Conservation (phyloP, 1,284 basidiomycete species). For the Tilletia caries region DNA sequence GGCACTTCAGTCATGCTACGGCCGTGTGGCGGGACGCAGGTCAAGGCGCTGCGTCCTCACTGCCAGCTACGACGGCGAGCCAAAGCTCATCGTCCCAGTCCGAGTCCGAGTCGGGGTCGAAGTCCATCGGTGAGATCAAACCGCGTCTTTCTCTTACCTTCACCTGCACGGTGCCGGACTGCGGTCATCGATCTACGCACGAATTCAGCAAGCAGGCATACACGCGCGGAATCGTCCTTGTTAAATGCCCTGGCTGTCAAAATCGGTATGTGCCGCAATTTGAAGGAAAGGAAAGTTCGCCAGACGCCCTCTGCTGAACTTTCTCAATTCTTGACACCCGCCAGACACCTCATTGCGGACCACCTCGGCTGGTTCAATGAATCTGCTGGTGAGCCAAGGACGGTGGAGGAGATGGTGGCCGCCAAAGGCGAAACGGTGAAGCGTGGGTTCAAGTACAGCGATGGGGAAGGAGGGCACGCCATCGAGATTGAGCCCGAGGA, state of each 20-base stretch:
- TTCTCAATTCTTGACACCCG: background rate
- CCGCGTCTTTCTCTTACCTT: slow-evolving; percentile 45
- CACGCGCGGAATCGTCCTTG: slow-evolving; percentile 80
- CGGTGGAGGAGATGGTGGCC: slow-evolving; percentile 49
- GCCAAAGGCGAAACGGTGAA: slow-evolving; percentile 44
- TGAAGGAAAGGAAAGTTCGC: too few species aligned
- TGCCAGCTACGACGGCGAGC: too few species aligned
- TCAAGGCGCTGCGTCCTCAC: too few species aligned
- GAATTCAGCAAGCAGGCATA: slow-evolving; percentile 82
- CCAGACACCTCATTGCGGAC: slow-evolving; percentile 51
- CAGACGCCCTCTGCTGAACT: background rate
- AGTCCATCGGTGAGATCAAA: slow-evolving; percentile 23
- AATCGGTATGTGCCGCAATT: slow-evolving; percentile 61
- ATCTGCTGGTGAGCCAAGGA: slow-evolving; percentile 38
- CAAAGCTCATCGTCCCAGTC: too few species aligned
- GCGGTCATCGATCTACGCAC: slow-evolving; percentile 79
- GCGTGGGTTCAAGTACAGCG: slow-evolving; percentile 33
- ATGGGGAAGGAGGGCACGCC: slow-evolving; percentile 43
- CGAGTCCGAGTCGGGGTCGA: background rate
- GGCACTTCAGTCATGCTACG: too few species aligned
- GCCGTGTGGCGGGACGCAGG: too few species aligned
- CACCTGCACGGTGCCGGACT: slow-evolving; percentile 57
- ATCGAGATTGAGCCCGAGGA: slow-evolving; percentile 37
- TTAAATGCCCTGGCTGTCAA: slow-evolving; percentile 86
- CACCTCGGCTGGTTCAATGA: slow-evolving; percentile 51